A percentile compares a stretch with the other conserved stretches of the same genome.
Conservation (phyloP, 257 asterid genomes). For the Solanum piurae region DNA sequence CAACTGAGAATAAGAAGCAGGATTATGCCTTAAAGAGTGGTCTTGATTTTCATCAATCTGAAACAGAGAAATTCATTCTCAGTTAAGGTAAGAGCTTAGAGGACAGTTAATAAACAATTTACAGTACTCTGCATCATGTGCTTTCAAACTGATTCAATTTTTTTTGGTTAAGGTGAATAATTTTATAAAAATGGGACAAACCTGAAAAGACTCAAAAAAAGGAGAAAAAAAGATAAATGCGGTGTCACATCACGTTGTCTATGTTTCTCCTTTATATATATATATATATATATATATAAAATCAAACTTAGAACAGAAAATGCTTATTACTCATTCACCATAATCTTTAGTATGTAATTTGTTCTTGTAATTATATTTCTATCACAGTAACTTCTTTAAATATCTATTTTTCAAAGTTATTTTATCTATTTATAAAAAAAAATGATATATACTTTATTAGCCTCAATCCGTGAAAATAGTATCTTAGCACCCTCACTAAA, state of each 20-base stretch:
- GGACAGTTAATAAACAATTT: background rate
- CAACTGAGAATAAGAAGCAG: constrained; percentile 40
- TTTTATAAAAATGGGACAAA: background rate
- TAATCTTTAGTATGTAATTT: no score
- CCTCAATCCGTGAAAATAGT: no score
- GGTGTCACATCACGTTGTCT: background rate
- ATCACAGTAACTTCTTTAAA: no score
- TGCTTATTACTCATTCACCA: no score
- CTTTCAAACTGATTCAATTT: background rate
- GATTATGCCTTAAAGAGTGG: constrained; percentile 35
- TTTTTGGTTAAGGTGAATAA: background rate
- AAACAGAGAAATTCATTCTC: constrained; percentile 14
- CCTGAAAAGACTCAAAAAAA: background rate
- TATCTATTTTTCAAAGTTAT: no score
- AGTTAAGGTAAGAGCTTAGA: constrained; percentile 1
- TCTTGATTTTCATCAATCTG: constrained; percentile 59
- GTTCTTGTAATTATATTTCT: no score
- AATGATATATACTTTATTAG: no score
- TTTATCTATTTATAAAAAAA: no score
- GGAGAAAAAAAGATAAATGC: background rate
- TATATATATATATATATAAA: no score
- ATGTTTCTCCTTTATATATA: no score
- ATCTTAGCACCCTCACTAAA: no score
- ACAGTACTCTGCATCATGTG: background rate
- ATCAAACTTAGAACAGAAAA: no score